Base-by-base conservation (phyloP, 2,329 filamentous ascomycete genomes). In the Didymella keratinophila region DNA sequence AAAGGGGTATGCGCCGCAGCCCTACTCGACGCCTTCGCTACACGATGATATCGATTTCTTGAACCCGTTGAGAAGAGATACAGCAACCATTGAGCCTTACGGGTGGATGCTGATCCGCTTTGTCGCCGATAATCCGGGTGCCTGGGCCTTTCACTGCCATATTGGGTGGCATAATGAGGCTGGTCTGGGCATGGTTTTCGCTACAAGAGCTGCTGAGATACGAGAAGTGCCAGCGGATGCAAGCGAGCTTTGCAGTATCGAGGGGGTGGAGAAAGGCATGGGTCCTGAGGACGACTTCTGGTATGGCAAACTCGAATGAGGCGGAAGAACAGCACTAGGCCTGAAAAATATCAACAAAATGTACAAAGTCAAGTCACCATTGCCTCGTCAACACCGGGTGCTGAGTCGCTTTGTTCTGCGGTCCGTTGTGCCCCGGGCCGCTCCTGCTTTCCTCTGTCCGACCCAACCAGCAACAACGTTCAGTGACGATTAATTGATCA, bases 121-220 rank as follows among this genome's bases (percentile, higher is more conserved):
- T 61, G 65, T 76, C 56, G 86, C 88, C 1, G 82, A 90, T 69
- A 91, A 91, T 64, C 86, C 89, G 11, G 88, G 87, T 64, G 68
- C 74, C 59, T 79, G 81, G 80, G 68, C 81, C 14, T 82, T 93
- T 78, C 90, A 93, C 76, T 93, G 90, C 76, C 91, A 94, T 72
- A 89, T 93, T 52, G 89, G 91, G 71, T 94, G 73, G 77, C 74
- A 77, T 57, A 63, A 60, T n/a, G 70, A 73, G 48, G 71, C 71
- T 2, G 74, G 74, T 16, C 48, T 76, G 51, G 58, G 82, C 30
- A 88, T 88, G 86, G 84, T 87, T 70, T 81, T 89, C 52, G 65
- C 86, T 27, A 82, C 80, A 8, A 75, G 81, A 28, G 74, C 78
- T 11, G 82, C 86, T 43, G 73, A 75, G 37, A 71, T 87, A 61